phyloP scores from a whole-genome alignment of 2,329 filamentous ascomycete genomes.

The Penicillium sp. region DNA sequence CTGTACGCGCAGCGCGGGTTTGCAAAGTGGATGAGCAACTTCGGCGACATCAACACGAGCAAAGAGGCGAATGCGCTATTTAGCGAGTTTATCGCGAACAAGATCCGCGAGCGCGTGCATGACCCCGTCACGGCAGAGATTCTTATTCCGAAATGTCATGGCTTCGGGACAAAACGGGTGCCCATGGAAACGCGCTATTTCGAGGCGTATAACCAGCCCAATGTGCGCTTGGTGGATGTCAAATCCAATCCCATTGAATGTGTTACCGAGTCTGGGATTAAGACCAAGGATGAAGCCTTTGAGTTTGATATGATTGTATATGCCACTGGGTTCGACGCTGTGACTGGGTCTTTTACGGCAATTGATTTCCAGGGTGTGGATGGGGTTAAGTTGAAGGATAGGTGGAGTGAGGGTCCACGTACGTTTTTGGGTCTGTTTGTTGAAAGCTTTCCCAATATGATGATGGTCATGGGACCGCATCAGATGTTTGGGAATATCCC shows the following conservation, averaged over 20 bases:
- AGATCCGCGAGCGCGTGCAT: constrained; percentile 10
- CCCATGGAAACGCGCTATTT: constrained; percentile 13
- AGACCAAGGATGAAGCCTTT: constrained; percentile 4
- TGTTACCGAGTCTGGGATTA: constrained; percentile 10
- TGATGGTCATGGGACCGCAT: constrained; percentile 14
- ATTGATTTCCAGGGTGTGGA: constrained; percentile 12
- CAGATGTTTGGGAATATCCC: constrained; percentile 39
- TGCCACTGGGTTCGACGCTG: constrained; percentile 15
- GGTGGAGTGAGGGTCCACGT: constrained; percentile 6
- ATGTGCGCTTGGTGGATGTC: constrained; percentile 11
- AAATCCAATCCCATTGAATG: constrained; percentile 9
- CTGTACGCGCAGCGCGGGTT: constrained; percentile 20
- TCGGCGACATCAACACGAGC: constrained; percentile 18
- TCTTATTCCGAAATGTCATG: constrained; percentile 14
- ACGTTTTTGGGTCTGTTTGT: constrained; percentile 12
- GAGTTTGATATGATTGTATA: constrained; percentile 13
- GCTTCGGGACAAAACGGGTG: constrained; percentile 12
- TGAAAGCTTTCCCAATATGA: constrained; percentile 14
- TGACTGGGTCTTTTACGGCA: constrained; percentile 9
- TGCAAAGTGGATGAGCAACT: constrained; percentile 24
- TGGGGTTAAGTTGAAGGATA: constrained; percentile 7
- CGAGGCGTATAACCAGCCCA: constrained; percentile 9
- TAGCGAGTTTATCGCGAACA: constrained; percentile 14
- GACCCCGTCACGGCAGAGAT: constrained; percentile 9
- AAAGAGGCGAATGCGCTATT: constrained; percentile 11